Evolutionary conservation across 225 moss, liverwort and hornwort genomes (phyloP).

Genomic region (Physcomitrium patens): DNA sequence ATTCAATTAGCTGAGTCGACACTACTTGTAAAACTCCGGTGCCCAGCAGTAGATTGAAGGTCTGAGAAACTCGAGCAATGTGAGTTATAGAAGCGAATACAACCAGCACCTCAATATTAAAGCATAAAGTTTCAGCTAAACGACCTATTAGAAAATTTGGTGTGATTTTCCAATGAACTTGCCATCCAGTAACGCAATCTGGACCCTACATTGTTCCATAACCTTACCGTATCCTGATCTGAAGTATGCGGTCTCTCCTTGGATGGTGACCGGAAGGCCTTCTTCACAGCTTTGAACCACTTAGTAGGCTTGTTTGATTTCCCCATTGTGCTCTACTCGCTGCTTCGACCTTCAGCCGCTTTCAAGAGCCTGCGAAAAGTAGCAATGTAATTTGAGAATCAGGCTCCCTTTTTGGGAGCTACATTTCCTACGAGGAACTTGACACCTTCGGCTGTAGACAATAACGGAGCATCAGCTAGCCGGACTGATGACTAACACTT

Average conservation of each 20-base stretch:
- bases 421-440: no score
- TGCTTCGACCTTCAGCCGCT: slow-evolving; percentile 32
- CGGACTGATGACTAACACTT: no score
- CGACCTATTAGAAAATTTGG: no score
- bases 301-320: slow-evolving; percentile 54
- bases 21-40: no score
- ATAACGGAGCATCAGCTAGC: no score
- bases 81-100: neutral
- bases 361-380: slow-evolving; percentile 36
- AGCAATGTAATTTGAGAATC: no score
- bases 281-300: slow-evolving; percentile 67
- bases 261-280: slow-evolving; percentile 59
- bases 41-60: neutral
- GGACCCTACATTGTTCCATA: neutral
- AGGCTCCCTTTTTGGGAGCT: no score
- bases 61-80: neutral
- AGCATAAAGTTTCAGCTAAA: neutral
- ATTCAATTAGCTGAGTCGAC: no score
- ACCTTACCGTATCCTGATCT: slow-evolving; percentile 29
- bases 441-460: no score
- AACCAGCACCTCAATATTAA: neutral
- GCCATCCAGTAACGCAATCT: neutral
- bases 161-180: no score
- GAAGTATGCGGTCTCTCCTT: slow-evolving; percentile 44
- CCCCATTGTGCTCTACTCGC: slow-evolving; percentile 45